Evolutionary conservation across 1,284 basidiomycete genomes (phyloP).

Genomic region (Ustanciosporium gigantosporum): DNA sequence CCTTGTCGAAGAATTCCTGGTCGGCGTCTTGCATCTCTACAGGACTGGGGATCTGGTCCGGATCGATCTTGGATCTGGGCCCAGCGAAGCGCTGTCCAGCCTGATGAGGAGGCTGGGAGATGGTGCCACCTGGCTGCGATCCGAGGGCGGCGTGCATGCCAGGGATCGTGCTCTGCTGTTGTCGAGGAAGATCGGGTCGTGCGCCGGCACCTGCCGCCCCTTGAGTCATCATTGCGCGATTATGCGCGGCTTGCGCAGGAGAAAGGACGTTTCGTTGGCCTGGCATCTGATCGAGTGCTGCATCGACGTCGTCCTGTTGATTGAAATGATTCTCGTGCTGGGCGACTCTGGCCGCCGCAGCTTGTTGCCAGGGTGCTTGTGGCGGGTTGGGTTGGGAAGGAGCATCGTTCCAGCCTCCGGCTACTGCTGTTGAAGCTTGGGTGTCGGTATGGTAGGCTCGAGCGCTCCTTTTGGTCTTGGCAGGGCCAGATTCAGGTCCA

Average conservation of each 20-base stretch:
- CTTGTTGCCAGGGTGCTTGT: conserved; percentile 54
- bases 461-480: conserved; percentile 55
- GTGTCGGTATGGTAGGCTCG: conserved; percentile 60
- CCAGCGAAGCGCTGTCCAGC: conserved; percentile 65
- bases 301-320: conserved; percentile 21
- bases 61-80: conserved; percentile 78
- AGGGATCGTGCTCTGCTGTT: conserved; percentile 28
- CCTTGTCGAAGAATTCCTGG: conserved; percentile 77
- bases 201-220: conserved; percentile 2
- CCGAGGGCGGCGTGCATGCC: conserved; percentile 29
- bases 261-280: conserved; percentile 56
- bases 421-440: conserved; percentile 13
- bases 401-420: conserved; percentile 53
- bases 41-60: conserved; percentile 87
- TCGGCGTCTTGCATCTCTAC: conserved; percentile 82
- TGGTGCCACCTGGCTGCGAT: conserved; percentile 11
- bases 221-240: conserved; percentile 45
- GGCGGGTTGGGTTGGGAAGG: conserved; percentile 44
- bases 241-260: conserved; percentile 48
- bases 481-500: conserved; percentile 29
- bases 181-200: conserved; percentile 16
- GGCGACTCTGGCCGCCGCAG: conserved; percentile 49
- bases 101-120: conserved; percentile 62
- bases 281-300: conserved; percentile 57
- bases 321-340: conserved; percentile 31